These are phyloP conservation scores for Erigeron philadelphicus DNA, from an alignment of 140 eudicot species.

Conservation along the genomic window DNA sequence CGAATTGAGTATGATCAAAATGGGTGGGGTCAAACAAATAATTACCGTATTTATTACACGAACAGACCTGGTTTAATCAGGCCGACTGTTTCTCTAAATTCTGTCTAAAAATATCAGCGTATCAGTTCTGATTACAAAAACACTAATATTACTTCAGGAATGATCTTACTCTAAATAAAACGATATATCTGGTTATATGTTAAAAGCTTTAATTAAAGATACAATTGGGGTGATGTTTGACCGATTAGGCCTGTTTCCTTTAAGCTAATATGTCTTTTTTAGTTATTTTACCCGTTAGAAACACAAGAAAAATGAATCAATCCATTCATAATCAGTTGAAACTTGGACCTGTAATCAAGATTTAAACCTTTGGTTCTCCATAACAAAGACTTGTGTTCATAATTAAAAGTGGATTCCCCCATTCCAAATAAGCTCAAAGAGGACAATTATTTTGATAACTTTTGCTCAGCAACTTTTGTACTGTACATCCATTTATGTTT, in stretches of 20 bases:
- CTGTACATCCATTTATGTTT: not conserved
- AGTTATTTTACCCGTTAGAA: not conserved
- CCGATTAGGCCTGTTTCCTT: not conserved
- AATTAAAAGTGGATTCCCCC: not conserved
- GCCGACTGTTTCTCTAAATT: not conserved
- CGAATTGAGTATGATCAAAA: not conserved
- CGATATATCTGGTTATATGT: not conserved
- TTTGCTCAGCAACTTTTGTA: not conserved
- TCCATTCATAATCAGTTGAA: not conserved
- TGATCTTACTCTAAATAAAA: not conserved
- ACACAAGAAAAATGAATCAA: not conserved
- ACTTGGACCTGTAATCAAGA: not conserved
- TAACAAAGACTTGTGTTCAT: not conserved
- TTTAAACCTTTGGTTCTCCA: constrained; percentile 11
- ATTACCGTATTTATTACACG: not conserved
- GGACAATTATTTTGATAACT: too few species aligned
- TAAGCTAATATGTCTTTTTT: not conserved
- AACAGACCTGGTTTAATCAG: too few species aligned
- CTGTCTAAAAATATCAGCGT: not conserved
- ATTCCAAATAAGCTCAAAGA: not conserved
- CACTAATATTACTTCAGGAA: not conserved
- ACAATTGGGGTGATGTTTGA: not conserved
- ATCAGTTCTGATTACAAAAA: not conserved
- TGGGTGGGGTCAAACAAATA: not conserved
- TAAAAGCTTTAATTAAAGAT: not conserved